A percentile compares a stretch with the other conserved stretches of the same genome.
These are phyloP conservation scores for Hericium alpestre DNA, from an alignment of 768 basidiomycete species.

Conservation along the genomic window DNA sequence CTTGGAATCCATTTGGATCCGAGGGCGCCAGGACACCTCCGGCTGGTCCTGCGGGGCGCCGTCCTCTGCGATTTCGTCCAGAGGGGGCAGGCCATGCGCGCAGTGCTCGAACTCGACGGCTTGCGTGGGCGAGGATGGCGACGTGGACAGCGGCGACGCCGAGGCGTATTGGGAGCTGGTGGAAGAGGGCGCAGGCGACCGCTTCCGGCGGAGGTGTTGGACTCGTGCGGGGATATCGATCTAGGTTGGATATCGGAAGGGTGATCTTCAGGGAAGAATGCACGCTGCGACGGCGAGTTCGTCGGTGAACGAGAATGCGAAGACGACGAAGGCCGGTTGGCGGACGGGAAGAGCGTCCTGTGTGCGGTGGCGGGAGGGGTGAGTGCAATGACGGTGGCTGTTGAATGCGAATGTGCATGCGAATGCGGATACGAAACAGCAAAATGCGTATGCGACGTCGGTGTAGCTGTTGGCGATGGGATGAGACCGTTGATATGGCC, in stretches of 20 bases:
- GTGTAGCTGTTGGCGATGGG: slow-evolving; percentile 10
- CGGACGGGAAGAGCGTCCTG: slow-evolving; percentile 13
- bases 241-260: slow-evolving; percentile 6
- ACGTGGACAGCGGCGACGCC: slow-evolving; percentile 20
- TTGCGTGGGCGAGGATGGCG: slow-evolving; percentile 19
- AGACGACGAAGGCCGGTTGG: slow-evolving; percentile 12
- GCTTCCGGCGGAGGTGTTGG: slow-evolving; percentile 28
- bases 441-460: slow-evolving; percentile 8
- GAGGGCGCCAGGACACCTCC: background rate
- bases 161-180: slow-evolving; percentile 32
- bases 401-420: slow-evolving; percentile 40
- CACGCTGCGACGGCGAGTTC: slow-evolving; percentile 10
- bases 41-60: background rate
- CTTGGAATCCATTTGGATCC: background rate
- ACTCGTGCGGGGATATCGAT: slow-evolving; percentile 19
- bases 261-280: background rate
- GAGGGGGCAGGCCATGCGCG: background rate
- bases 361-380: slow-evolving; percentile 25
- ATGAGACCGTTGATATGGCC: slow-evolving; percentile 3
- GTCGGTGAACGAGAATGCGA: slow-evolving; percentile 14
- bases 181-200: slow-evolving; percentile 51
- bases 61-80: background rate
- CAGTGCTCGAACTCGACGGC: background rate
- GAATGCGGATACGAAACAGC: slow-evolving; percentile 17
- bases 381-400: slow-evolving; percentile 36